phyloP scores from a whole-genome alignment of 1,284 basidiomycete genomes.

The Cutaneotrichosporon spelunceum region DNA sequence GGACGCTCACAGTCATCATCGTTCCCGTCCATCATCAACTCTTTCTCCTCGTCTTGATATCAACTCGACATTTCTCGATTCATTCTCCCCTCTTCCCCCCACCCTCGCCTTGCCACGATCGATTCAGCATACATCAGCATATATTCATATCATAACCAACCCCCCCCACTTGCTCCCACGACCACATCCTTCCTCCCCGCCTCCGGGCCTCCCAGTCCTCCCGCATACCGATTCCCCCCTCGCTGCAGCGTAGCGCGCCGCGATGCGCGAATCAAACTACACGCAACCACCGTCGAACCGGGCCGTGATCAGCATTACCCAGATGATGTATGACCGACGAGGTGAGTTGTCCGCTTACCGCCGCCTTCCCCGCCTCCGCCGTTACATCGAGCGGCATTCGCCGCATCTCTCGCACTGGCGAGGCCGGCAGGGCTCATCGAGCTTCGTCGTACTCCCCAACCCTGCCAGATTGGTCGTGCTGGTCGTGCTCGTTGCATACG shows the following conservation, averaged over 20 bases:
- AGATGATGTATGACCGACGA: slow-evolving; percentile 90
- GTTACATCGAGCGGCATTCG: background rate
- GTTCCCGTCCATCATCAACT: background rate
- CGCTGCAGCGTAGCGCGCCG: background rate
- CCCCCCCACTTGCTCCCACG: too few species aligned
- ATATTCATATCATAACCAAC: background rate
- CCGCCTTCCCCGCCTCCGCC: background rate
- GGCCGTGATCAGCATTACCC: slow-evolving; percentile 90
- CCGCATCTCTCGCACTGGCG: background rate
- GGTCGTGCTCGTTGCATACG: too few species aligned
- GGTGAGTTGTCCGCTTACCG: slow-evolving; percentile 58
- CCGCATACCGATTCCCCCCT: background rate
- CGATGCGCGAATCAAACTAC: slow-evolving; percentile 96
- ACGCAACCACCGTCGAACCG: slow-evolving; percentile 91
- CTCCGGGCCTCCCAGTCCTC: background rate
- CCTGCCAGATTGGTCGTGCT: too few species aligned
- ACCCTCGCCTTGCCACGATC: too few species aligned
- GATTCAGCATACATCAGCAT: background rate
- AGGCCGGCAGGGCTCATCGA: background rate
- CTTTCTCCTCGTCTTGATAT: background rate
- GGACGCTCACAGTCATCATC: background rate
- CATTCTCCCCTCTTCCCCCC: too few species aligned
- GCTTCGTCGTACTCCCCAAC: too few species aligned
- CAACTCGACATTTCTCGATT: background rate
- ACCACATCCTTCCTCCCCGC: too few species aligned